These are phyloP conservation scores for Colletotrichum aenigma DNA, from an alignment of 2,329 filamentous ascomycete genomes.

Conservation along the genomic window DNA sequence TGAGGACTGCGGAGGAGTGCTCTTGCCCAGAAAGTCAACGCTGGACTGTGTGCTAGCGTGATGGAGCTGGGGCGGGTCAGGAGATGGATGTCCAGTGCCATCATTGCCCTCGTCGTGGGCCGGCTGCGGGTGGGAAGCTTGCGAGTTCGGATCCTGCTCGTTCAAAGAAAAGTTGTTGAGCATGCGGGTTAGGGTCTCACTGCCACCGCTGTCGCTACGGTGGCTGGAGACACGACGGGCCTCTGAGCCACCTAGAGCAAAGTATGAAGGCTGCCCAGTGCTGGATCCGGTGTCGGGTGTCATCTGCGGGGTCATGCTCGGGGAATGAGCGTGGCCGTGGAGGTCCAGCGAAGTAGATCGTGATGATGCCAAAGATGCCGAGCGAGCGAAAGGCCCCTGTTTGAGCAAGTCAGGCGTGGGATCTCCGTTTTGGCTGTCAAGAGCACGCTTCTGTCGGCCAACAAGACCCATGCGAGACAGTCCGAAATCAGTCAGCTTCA, in stretches of 20 bases:
- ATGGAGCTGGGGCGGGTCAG: constrained; percentile 75
- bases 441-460: constrained; percentile 91
- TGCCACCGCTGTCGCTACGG: constrained; percentile 90
- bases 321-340: constrained; percentile 74
- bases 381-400: constrained; percentile 86
- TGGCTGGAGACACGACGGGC: constrained; percentile 70
- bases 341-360: constrained; percentile 93
- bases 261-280: constrained; percentile 89
- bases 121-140: constrained; percentile 54
- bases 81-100: constrained; percentile 74
- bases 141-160: constrained; percentile 54
- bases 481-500: constrained; percentile 97
- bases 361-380: constrained; percentile 85
- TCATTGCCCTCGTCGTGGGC: constrained; percentile 78
- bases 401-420: constrained; percentile 92
- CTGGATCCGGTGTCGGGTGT: constrained; percentile 71
- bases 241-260: constrained; percentile 73
- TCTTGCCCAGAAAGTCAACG: constrained; percentile 57
- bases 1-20: constrained; percentile 64
- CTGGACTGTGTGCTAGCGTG: constrained; percentile 47
- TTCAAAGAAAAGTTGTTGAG: constrained; percentile 79
- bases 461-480: constrained; percentile 96
- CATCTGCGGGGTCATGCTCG: constrained; percentile 83
- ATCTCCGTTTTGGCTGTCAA: constrained; percentile 78
- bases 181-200: constrained; percentile 83